These are phyloP conservation scores for Albatrellus ellisii DNA, from an alignment of 768 basidiomycete species.

Conservation along the genomic window DNA sequence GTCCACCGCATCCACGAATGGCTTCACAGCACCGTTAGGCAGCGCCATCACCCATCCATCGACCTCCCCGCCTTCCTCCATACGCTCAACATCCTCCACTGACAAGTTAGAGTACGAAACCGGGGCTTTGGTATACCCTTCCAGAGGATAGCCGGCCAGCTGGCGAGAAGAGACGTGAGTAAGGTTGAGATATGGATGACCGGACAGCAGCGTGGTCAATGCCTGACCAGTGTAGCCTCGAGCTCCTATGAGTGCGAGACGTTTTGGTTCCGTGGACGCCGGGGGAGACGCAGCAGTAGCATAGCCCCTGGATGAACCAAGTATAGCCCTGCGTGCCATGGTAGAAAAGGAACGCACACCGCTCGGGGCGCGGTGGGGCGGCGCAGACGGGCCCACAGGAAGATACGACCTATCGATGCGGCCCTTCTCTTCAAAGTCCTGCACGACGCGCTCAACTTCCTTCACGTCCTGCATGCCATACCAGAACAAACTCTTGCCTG, in stretches of 20 bases:
- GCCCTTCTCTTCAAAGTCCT: slow-evolving; percentile 50
- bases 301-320: slow-evolving; percentile 58
- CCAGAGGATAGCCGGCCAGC: slow-evolving; percentile 68
- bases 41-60: slow-evolving; percentile 99
- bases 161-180: slow-evolving; percentile 96
- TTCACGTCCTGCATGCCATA: slow-evolving; percentile 86
- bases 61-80: slow-evolving; percentile 84
- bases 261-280: slow-evolving; percentile 55
- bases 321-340: slow-evolving; percentile 29
- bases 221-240: slow-evolving; percentile 94
- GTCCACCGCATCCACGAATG: slow-evolving; percentile 92
- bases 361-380: slow-evolving; percentile 32
- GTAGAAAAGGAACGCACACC: slow-evolving; percentile 46
- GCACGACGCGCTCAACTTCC: slow-evolving; percentile 83
- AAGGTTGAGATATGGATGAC: slow-evolving; percentile 81
- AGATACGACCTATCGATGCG: slow-evolving; percentile 84
- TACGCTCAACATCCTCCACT: slow-evolving; percentile 60
- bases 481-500: slow-evolving; percentile 94
- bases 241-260: slow-evolving; percentile 90
- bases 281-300: slow-evolving; percentile 40
- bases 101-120: slow-evolving; percentile 77
- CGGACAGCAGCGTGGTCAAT: slow-evolving; percentile 71
- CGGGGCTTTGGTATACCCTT: slow-evolving; percentile 65
- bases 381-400: slow-evolving; percentile 68
- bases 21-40: slow-evolving; percentile 95